Evolutionary conservation across 1,284 basidiomycete genomes (phyloP).

Genomic region (Ustilago shanxiensis): DNA sequence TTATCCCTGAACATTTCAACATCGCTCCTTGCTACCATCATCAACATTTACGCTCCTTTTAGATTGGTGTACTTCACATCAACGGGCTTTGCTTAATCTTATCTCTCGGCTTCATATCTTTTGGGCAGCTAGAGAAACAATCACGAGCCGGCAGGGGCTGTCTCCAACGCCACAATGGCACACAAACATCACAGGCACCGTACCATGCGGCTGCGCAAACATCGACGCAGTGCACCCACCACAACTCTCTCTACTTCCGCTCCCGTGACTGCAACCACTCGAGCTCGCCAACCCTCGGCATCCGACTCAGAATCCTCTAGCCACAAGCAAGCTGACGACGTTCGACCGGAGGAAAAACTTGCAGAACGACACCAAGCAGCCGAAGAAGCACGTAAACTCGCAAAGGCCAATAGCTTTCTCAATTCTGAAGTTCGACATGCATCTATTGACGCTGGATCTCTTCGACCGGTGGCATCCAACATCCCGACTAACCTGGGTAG

Average conservation of each 20-base stretch:
- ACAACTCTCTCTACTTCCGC: background rate
- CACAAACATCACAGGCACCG: slow-evolving; percentile 33
- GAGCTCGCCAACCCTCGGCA: slow-evolving; percentile 12
- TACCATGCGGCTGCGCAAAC: slow-evolving; percentile 40
- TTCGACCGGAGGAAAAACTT: background rate
- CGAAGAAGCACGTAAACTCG: slow-evolving; percentile 30
- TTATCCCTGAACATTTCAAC: background rate
- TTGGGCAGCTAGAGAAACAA: background rate
- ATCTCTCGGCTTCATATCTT: background rate
- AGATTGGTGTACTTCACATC: background rate
- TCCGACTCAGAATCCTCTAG: slow-evolving; percentile 26
- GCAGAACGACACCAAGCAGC: slow-evolving; percentile 23
- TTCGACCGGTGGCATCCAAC: background rate
- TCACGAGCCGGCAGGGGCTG: background rate
- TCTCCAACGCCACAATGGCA: slow-evolving; percentile 12
- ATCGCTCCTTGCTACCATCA: background rate
- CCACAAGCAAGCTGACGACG: slow-evolving; percentile 10
- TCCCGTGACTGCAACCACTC: background rate
- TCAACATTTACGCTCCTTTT: too few relatives aligned
- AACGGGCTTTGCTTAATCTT: background rate
- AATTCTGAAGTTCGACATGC: slow-evolving; percentile 36
- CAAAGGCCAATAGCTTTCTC: slow-evolving; percentile 32
- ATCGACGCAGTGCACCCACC: slow-evolving; percentile 9
- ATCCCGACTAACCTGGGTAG: slow-evolving; percentile 15
- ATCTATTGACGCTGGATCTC: background rate